Conservation (phyloP, 2,329 filamentous ascomycete genomes). For the Chrysosphaeria jannelii region DNA sequence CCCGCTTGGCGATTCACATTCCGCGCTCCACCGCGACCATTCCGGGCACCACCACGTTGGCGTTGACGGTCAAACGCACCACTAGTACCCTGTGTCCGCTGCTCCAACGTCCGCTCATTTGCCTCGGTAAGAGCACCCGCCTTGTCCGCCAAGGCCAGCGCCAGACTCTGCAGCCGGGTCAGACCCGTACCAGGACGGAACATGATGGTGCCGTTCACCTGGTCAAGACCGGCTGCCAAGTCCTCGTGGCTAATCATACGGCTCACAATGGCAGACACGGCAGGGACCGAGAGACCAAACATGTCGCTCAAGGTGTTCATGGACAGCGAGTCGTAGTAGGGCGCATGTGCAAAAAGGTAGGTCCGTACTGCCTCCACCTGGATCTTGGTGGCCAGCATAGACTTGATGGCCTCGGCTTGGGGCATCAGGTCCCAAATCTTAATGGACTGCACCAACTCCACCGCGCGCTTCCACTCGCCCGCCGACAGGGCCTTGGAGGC, state of each 20-base stretch:
- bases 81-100: slow-evolving; percentile 80
- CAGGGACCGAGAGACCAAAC: slow-evolving; percentile 80
- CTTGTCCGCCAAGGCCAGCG: slow-evolving; percentile 84
- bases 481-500: slow-evolving; percentile 88
- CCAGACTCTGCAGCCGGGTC: slow-evolving; percentile 78
- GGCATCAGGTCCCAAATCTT: slow-evolving; percentile 99
- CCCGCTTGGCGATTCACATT: slow-evolving; percentile 34
- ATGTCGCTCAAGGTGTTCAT: slow-evolving; percentile 62
- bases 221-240: slow-evolving; percentile 80
- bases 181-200: slow-evolving; percentile 99
- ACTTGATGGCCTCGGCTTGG: slow-evolving; percentile 74
- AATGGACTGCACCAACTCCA: slow-evolving; percentile 79
- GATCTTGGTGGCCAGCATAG: slow-evolving; percentile 91
- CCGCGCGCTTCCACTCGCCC: slow-evolving; percentile 96
- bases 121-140: slow-evolving; percentile 84
- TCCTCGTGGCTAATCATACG: slow-evolving; percentile 99
- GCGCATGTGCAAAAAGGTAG: slow-evolving; percentile 97
- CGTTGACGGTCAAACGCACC: slow-evolving; percentile 90
- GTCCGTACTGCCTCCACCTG: slow-evolving; percentile 95
- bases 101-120: slow-evolving; percentile 91
- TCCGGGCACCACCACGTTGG: slow-evolving; percentile 37
- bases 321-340: slow-evolving; percentile 92
- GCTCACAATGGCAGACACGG: slow-evolving; percentile 83
- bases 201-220: slow-evolving; percentile 89
- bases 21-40: slow-evolving; percentile 31